Conservation (phyloP, 768 basidiomycete genomes). For the Lactarius evosmus region DNA sequence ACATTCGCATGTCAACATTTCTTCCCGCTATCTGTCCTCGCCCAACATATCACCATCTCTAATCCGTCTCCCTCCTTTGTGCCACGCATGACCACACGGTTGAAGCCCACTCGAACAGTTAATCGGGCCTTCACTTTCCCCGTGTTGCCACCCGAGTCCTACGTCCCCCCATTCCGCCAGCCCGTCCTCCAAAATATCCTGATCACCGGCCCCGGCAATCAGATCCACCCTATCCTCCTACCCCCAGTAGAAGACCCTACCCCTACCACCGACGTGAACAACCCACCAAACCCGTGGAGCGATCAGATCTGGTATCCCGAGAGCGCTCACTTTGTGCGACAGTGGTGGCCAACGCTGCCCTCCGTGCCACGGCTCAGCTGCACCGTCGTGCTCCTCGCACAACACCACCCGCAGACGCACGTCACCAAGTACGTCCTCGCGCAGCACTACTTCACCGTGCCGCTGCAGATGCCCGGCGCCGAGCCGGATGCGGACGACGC, state of each 20-base stretch:
- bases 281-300: slow-evolving; percentile 55
- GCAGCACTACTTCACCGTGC: slow-evolving; percentile 74
- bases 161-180: slow-evolving; percentile 23
- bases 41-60: slow-evolving; percentile 31
- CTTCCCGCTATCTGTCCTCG: slow-evolving; percentile 49
- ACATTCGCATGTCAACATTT: slow-evolving; percentile 65
- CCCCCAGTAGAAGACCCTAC: slow-evolving; percentile 12
- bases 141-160: slow-evolving; percentile 23
- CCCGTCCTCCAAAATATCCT: slow-evolving; percentile 17
- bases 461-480: slow-evolving; percentile 37
- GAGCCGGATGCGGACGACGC: slow-evolving; percentile 43
- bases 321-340: slow-evolving; percentile 72
- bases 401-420: slow-evolving; percentile 59
- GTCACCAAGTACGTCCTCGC: slow-evolving; percentile 61
- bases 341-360: slow-evolving; percentile 74
- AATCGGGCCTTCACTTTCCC: slow-evolving; percentile 30
- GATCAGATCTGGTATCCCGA: slow-evolving; percentile 70
- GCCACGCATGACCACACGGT: slow-evolving; percentile 29
- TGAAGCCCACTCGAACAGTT: slow-evolving; percentile 29
- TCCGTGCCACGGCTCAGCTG: slow-evolving; percentile 65
- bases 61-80: slow-evolving; percentile 23
- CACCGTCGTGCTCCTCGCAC: slow-evolving; percentile 64
- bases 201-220: slow-evolving; percentile 2
- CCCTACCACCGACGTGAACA: slow-evolving; percentile 1
- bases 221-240: slow-evolving; percentile 3